Evolutionary conservation across 2,329 filamentous ascomycete genomes (phyloP), one percentile per base, ranked within the genome.

Genomic region (Calycina herbarum): DNA sequence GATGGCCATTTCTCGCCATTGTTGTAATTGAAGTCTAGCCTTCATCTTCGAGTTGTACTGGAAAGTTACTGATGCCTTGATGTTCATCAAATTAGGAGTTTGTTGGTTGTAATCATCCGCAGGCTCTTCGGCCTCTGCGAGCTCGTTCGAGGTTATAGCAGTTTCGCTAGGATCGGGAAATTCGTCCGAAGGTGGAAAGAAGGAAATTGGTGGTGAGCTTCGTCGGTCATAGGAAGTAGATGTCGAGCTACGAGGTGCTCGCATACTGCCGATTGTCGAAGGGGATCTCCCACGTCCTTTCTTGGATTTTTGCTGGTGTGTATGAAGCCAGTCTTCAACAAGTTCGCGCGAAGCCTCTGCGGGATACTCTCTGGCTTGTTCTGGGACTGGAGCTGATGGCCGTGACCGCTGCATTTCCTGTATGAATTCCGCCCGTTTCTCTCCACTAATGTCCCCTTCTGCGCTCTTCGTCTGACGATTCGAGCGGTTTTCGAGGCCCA

Each of bases 301-400:
- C 45, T 61, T 64, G 27, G 63, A 59, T 54, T 57, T 66, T 4
- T 65, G 62, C 8, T 54, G 62, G 40, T 64, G 62, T 24, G 70
- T 57, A 27, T 66, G 66, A 63, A 76, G 62, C 74, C 74, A 70
- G 69, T 71, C 63, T 74, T 70, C 63, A 68, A 72, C 59, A 31
- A 66, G 45, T 27, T 65, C 15, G 40, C 57, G 59, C 29, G 65
- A 63, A 29, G 64, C 62, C 31, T 66, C 61, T 33, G 64, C 59
- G 27, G 38, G 40, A 29, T 42, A 20, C 51, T 61, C 57, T 17
- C 63, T 63, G 11, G n/a, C 29, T 15, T 66, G 66, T 17, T 58
- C 59, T 59, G 67, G 65, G 40, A 35, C 29, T 29, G 65, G 38
- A 35, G 57, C 59, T 42, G 61, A n/a, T 48, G 63, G 59, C 33